phyloP scores from a whole-genome alignment of 2,329 filamentous ascomycete genomes.

The Fusarium annulatum region DNA sequence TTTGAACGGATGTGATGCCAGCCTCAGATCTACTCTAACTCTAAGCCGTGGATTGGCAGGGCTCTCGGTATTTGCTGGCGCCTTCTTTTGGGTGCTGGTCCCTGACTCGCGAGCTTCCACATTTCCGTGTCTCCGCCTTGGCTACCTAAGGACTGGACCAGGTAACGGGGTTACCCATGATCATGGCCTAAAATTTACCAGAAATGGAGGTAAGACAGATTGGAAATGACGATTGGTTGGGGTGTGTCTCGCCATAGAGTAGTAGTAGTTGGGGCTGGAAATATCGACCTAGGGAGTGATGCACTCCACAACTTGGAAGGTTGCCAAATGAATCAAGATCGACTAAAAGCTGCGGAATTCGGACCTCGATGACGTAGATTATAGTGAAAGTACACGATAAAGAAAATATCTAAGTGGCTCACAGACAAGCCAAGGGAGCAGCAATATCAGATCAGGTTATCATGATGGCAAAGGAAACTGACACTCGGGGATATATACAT shows the following conservation, averaged over 20 bases:
- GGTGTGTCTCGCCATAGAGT: background rate
- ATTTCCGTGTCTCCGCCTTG: conserved; percentile 10
- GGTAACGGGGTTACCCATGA: background rate
- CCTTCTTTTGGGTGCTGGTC: background rate
- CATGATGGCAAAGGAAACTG: background rate
- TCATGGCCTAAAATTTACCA: background rate
- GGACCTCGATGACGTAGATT: background rate
- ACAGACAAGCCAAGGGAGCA: background rate
- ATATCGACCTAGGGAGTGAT: background rate
- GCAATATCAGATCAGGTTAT: background rate
- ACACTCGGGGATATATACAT: conserved; percentile 2
- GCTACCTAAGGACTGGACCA: background rate
- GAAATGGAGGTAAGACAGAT: background rate
- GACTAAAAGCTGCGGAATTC: background rate
- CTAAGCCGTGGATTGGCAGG: conserved; percentile 4
- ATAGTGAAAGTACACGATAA: background rate
- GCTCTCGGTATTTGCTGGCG: conserved; percentile 2
- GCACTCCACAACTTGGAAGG: background rate
- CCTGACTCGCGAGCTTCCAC: conserved; percentile 21
- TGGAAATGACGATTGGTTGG: background rate
- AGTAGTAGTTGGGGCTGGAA: background rate
- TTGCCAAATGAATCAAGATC: background rate
- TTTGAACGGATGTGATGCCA: background rate
- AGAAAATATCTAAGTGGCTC: background rate
- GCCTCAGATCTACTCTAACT: conserved; percentile 10